Evolutionary conservation across 83 land plant genomes (phyloP).

Genomic region (Picea abies): DNA sequence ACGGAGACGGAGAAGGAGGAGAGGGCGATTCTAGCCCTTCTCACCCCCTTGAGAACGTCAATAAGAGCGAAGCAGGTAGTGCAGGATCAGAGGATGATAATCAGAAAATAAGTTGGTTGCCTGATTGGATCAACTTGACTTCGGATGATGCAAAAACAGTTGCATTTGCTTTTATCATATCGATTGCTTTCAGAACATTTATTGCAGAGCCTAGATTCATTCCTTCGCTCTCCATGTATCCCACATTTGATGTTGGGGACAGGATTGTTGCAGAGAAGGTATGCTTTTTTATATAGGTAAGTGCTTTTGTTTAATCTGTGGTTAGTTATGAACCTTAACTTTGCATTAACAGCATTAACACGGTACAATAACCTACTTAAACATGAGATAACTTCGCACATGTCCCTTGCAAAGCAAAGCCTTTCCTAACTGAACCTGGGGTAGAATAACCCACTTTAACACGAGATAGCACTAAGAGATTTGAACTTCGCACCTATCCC

Average conservation of each 20-base stretch:
- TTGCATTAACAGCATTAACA: too few relatives aligned
- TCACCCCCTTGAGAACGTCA: conserved; percentile 6
- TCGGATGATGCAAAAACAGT: conserved; percentile 82
- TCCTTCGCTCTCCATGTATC: conserved; percentile 93
- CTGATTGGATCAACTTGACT: conserved; percentile 67
- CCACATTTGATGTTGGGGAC: conserved; percentile 91
- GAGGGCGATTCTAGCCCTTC: too few relatives aligned
- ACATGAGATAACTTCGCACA: too few relatives aligned
- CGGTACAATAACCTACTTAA: too few relatives aligned
- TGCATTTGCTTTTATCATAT: conserved; percentile 60
- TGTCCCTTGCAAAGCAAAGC: too few relatives aligned
- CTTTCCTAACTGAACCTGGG: too few relatives aligned
- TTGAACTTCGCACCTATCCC: too few relatives aligned
- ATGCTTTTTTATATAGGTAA: conserved; percentile 11
- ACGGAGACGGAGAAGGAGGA: conserved; percentile 20
- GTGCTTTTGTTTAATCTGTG: too few relatives aligned
- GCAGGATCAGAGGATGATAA: conserved; percentile 25
- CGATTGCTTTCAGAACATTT: conserved; percentile 69
- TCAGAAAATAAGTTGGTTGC: conserved; percentile 34
- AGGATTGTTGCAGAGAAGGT: conserved; percentile 94
- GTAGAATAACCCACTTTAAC: too few relatives aligned
- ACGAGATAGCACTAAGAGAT: too few relatives aligned
- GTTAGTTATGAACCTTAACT: too few relatives aligned
- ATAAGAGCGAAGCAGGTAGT: conserved; percentile 31
- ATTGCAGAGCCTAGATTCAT: conserved; percentile 89